Evolutionary conservation across 2,329 filamentous ascomycete genomes (phyloP).

Genomic region (Aspergillus novofumigatus): DNA sequence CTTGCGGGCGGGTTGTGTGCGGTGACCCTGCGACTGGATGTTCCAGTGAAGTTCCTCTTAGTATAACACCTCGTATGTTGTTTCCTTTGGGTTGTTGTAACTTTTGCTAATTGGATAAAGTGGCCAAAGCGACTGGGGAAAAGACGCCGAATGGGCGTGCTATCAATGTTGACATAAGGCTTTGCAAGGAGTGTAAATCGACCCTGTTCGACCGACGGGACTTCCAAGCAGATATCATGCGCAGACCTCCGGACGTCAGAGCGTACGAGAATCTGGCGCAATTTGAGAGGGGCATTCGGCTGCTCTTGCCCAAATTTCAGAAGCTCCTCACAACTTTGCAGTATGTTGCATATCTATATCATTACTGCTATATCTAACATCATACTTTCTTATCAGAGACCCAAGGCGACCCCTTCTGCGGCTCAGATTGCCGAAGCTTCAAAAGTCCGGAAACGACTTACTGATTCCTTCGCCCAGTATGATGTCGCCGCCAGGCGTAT

Average conservation of each 20-base stretch:
- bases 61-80: constrained; percentile 62
- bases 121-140: constrained; percentile 36
- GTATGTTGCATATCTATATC: constrained; percentile 26
- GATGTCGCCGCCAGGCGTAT: constrained; percentile 76
- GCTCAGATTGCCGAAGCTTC: constrained; percentile 78
- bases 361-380: background rate
- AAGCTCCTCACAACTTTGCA: constrained; percentile 70
- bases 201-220: constrained; percentile 71
- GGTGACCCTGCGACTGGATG: constrained; percentile 80
- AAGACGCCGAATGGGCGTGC: constrained; percentile 46
- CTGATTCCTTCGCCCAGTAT: constrained; percentile 86
- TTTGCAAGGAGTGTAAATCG: constrained; percentile 83
- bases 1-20: constrained; percentile 90
- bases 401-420: constrained; percentile 61
- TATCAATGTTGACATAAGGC: constrained; percentile 74
- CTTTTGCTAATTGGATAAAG: constrained; percentile 29
- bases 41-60: constrained; percentile 77
- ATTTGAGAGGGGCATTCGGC: constrained; percentile 80
- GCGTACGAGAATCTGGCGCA: constrained; percentile 80
- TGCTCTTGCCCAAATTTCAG: constrained; percentile 80
- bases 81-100: background rate
- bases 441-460: constrained; percentile 83
- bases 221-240: constrained; percentile 65
- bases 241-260: constrained; percentile 69
- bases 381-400: constrained; percentile 41